Conservation (phyloP, 2,329 filamentous ascomycete genomes). For the Fusarium albosuccineum region DNA sequence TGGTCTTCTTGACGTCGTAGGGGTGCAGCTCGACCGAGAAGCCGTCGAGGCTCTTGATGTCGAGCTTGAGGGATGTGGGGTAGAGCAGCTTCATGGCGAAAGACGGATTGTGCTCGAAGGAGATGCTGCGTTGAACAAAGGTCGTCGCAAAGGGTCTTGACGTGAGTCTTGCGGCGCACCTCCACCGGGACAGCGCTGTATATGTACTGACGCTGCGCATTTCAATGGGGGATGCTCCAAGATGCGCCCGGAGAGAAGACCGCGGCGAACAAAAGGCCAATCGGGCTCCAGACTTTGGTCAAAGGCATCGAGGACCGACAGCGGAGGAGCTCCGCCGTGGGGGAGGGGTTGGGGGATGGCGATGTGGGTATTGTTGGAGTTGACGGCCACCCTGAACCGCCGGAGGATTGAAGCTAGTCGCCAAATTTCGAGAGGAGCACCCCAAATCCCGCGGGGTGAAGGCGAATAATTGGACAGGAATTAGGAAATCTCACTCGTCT, state of each 20-base stretch:
- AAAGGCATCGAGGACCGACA: conserved; percentile 14
- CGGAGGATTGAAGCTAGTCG: not conserved
- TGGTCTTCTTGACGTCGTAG: conserved; percentile 69
- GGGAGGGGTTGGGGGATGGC: conserved; percentile 26
- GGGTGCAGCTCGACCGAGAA: conserved; percentile 69
- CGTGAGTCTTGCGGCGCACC: not conserved
- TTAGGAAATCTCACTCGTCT: too few relatives aligned
- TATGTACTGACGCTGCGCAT: conserved; percentile 35
- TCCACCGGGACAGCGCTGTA: conserved; percentile 24
- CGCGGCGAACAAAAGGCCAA: conserved; percentile 20
- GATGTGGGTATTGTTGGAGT: not conserved
- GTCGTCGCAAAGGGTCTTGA: not conserved
- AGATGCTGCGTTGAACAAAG: not conserved
- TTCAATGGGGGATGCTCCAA: conserved; percentile 17
- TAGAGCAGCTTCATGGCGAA: conserved; percentile 73
- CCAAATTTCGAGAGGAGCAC: not conserved
- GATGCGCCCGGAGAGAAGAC: conserved; percentile 41
- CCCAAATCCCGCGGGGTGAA: conserved; percentile 38
- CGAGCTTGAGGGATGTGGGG: conserved; percentile 71
- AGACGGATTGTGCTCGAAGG: not conserved
- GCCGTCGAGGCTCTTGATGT: conserved; percentile 67
- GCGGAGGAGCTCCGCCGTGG: conserved; percentile 38
- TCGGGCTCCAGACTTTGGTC: conserved; percentile 3
- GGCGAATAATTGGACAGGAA: not conserved
- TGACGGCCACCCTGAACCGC: not conserved